phyloP scores from a whole-genome alignment of 1,284 basidiomycete genomes.

The Rugiboletus extremiorientalis region DNA sequence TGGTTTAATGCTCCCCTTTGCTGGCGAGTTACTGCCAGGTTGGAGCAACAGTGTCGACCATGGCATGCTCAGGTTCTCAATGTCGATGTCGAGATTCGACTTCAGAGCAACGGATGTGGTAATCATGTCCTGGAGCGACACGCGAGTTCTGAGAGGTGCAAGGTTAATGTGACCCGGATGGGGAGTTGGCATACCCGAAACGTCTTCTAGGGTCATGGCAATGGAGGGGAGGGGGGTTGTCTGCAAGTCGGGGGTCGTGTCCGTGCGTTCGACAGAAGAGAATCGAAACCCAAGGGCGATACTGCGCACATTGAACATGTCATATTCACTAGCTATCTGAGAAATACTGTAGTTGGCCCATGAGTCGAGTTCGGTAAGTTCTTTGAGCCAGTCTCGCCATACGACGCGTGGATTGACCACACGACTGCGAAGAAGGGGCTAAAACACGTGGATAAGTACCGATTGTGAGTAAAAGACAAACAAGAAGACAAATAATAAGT shows the following conservation, averaged over 20 bases:
- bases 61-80: constrained; percentile 42
- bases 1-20: constrained; percentile 12
- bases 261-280: constrained; percentile 16
- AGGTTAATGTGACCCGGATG: constrained; percentile 24
- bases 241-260: constrained; percentile 3
- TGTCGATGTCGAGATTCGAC: constrained; percentile 60
- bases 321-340: constrained; percentile 69
- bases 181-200: constrained; percentile 24
- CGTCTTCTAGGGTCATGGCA: constrained; percentile 16
- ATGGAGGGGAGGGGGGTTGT: constrained; percentile 2
- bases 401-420: constrained; percentile 74
- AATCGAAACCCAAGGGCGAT: constrained; percentile 45
- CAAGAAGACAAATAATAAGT: background rate
- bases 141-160: constrained; percentile 37
- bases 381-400: constrained; percentile 59
- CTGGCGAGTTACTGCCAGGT: constrained; percentile 20
- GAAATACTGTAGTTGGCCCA: constrained; percentile 69
- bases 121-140: constrained; percentile 73
- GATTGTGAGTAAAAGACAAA: background rate
- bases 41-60: constrained; percentile 50
- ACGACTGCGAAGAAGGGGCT: constrained; percentile 73
- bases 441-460: constrained; percentile 9
- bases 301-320: constrained; percentile 66
- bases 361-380: constrained; percentile 61
- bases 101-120: constrained; percentile 67